A percentile compares a stretch with the other conserved stretches of the same genome.
These are phyloP conservation scores for Obba rivulosa DNA, from an alignment of 768 basidiomycete genomes.

Conservation along the genomic window DNA sequence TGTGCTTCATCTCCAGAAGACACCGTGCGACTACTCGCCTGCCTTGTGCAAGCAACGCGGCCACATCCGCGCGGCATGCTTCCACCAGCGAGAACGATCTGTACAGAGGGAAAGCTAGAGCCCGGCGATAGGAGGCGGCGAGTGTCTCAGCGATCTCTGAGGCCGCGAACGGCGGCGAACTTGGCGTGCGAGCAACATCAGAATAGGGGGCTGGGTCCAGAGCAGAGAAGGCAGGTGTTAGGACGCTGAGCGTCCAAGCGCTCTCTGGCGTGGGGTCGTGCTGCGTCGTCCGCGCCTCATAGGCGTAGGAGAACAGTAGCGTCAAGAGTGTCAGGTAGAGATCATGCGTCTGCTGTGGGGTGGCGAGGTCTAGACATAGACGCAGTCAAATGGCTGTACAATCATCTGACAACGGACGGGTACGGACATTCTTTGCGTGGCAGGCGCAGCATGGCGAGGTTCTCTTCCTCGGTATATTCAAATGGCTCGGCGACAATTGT, in stretches of 20 bases:
- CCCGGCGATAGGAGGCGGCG: constrained; percentile 65
- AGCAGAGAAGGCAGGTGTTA: constrained; percentile 78
- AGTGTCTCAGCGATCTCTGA: constrained; percentile 49
- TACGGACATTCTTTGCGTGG: constrained; percentile 50
- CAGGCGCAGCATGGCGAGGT: constrained; percentile 52
- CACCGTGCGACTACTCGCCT: constrained; percentile 58
- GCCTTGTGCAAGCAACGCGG: constrained; percentile 50
- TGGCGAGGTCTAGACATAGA: constrained; percentile 52
- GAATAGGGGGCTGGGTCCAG: constrained; percentile 64
- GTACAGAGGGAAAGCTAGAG: constrained; percentile 72
- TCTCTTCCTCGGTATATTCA: constrained; percentile 69
- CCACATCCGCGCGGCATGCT: constrained; percentile 61
- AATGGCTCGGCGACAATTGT: constrained; percentile 29
- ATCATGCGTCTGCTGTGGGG: constrained; percentile 46
- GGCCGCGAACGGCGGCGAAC: constrained; percentile 23
- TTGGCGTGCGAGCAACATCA: not conserved
- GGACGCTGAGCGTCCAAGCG: constrained; percentile 75
- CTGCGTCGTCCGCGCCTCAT: constrained; percentile 74
- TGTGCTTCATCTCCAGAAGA: constrained; percentile 65
- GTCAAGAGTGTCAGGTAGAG: constrained; percentile 68
- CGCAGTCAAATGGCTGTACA: constrained; percentile 1
- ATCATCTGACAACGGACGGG: not conserved
- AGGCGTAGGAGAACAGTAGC: constrained; percentile 74
- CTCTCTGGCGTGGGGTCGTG: constrained; percentile 83
- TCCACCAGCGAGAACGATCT: constrained; percentile 74